A percentile compares a stretch with the other conserved stretches of the same genome.
Conservation (phyloP, 176 grass and related monocot genomes). For the Coix lacrymajobi region DNA sequence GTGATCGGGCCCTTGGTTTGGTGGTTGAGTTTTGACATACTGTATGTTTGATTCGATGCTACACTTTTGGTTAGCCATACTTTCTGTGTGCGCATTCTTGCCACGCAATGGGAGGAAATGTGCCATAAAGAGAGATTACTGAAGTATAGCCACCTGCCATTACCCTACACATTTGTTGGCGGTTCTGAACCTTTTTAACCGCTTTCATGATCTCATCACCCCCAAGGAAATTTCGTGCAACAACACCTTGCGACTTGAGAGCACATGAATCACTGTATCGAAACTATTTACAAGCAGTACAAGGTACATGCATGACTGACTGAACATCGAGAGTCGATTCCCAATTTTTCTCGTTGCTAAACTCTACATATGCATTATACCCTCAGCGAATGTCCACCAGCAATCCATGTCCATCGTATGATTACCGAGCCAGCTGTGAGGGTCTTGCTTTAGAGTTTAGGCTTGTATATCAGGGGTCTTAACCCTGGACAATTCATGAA, state of each 20-base stretch:
- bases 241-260: background rate
- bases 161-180: background rate
- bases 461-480: constrained; percentile 14
- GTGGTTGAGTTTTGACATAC: background rate
- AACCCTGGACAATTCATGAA: constrained; percentile 6
- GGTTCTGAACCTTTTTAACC: background rate
- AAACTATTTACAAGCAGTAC: constrained; percentile 43
- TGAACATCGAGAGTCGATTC: background rate
- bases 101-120: background rate
- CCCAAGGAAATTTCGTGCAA: background rate
- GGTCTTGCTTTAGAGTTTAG: constrained; percentile 25
- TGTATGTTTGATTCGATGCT: background rate
- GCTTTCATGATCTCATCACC: background rate
- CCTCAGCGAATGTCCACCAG: background rate
- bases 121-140: too few relatives aligned
- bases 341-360: constrained; percentile 11
- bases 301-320: constrained; percentile 8
- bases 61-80: background rate
- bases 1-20: background rate
- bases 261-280: constrained; percentile 10
- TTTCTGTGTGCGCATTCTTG: background rate
- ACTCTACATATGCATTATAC: constrained; percentile 21
- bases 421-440: background rate
- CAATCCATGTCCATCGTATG: constrained; percentile 6
- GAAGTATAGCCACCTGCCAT: background rate